A percentile compares a stretch with the other conserved stretches of the same genome.
Evolutionary conservation across 2,329 filamentous ascomycete genomes (phyloP).

Genomic region (Fusarium dimerum): DNA sequence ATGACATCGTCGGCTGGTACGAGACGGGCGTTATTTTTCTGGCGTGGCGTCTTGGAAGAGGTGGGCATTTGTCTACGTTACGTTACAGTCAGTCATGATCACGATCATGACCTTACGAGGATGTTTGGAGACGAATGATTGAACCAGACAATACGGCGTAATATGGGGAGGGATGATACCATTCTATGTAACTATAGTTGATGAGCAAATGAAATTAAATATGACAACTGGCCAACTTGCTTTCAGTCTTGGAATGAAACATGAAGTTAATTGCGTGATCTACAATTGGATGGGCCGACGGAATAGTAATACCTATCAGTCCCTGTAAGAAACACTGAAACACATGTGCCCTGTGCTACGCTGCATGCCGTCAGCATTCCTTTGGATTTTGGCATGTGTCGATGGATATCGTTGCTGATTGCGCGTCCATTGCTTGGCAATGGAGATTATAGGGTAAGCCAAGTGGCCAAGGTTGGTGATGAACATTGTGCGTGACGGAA

Average conservation of each 20-base stretch:
- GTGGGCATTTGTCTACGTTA: neutral
- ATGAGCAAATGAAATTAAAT: slow-evolving; percentile 25
- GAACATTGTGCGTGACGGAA: slow-evolving; percentile 5
- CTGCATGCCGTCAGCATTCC: neutral
- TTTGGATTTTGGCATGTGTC: neutral
- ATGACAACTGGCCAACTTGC: neutral
- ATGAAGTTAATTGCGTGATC: neutral
- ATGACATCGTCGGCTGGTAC: slow-evolving; percentile 31
- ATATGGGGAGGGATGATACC: slow-evolving; percentile 18
- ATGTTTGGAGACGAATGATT: slow-evolving; percentile 6
- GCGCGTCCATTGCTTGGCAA: slow-evolving; percentile 1
- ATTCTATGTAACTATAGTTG: slow-evolving; percentile 16
- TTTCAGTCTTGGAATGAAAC: slow-evolving; percentile 9
- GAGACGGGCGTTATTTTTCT: slow-evolving; percentile 21
- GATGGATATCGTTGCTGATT: neutral
- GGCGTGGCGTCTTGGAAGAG: slow-evolving; percentile 18
- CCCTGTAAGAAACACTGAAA: too few species aligned
- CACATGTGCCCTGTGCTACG: neutral
- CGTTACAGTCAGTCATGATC: neutral
- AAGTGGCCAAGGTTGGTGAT: slow-evolving; percentile 12
- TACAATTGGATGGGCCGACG: neutral
- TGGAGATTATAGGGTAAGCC: slow-evolving; percentile 9
- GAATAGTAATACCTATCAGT: too few species aligned
- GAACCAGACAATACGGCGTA: slow-evolving; percentile 14
- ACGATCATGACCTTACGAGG: slow-evolving; percentile 2